Base-by-base conservation (phyloP, 306 rosid genomes). In the Castanea crenata region DNA sequence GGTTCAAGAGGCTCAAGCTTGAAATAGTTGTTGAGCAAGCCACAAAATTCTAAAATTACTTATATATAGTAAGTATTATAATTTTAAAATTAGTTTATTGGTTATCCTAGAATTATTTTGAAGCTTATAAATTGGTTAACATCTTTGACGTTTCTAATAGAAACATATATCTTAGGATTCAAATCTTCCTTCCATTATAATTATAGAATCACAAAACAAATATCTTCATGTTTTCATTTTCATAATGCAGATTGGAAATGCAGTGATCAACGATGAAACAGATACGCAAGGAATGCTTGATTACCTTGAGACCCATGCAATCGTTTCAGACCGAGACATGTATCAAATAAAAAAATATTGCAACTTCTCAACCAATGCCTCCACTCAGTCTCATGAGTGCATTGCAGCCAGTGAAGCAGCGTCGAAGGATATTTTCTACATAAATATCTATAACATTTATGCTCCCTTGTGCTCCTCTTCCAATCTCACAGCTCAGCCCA, bases 371-470 rank as follows among this genome's bases (percentile, higher is more conserved):
- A 41, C 85, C 1, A 73, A 51, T 13, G 77, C 83, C 7, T 3
- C 14, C 3, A 76, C 31, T 11, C 61, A 29, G 5, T 14, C 31
- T 10, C 55, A 5, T 1, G 59, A 38, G 73, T 95, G 99, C 69
- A 1, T 0, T 4, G 77, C 70, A 1, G 89, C 86, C 1, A 0
- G 55, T 3, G 23, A 73, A 0, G 88, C 82, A 67, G 61, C 46
- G 5, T 12, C 3, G 0, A 6, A 4, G 0, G 81, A 83, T 23
- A 5, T 71, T 5, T 49, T 6, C 25, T 14, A 1, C 81, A 56
- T 95, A 5, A 74, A 95, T 57, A 79, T 92, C 20, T 92, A 92
- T 68, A 90, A 90, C 80, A 87, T 93, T 25, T 93, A 93, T 62
- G 93, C 92, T 56, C 85, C 93, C n/a, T 0, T 3, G 0, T 95